Percentiles rank a stretch among this genome's conserved stretches.
These are phyloP conservation scores for Neonectria faginata DNA, from an alignment of 2,329 filamentous ascomycete genomes.

Conservation along the genomic window DNA sequence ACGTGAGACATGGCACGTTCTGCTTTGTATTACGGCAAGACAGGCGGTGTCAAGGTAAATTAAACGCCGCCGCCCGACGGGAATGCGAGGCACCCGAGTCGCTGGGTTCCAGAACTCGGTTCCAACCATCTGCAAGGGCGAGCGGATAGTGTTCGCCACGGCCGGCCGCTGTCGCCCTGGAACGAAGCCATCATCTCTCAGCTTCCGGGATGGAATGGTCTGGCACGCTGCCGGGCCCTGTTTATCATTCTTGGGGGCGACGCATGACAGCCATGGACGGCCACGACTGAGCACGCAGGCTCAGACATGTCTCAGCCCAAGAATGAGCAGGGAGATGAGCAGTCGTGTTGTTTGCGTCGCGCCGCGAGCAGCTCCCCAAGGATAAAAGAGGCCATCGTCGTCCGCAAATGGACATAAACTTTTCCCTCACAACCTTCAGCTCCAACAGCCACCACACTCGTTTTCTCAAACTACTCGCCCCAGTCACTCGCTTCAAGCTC, in stretches of 20 bases:
- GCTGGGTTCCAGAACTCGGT: neutral
- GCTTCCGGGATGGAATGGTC: conserved; percentile 11
- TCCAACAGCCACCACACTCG: conserved; percentile 20
- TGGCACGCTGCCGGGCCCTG: neutral
- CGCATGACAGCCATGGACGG: neutral
- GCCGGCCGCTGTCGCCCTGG: conserved; percentile 8
- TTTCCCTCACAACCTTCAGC: conserved; percentile 23
- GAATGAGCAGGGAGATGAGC: conserved; percentile 17
- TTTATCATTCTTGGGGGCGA: conserved; percentile 16
- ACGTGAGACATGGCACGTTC: neutral
- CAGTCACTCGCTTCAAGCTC: conserved; percentile 44
- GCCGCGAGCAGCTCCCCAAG: conserved; percentile 14
- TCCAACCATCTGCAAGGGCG: conserved; percentile 1
- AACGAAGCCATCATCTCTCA: conserved; percentile 17
- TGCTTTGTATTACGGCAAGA: neutral
- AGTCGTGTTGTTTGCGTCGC: neutral
- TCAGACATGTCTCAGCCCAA: conserved; percentile 12
- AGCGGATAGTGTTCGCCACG: neutral
- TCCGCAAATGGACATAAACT: conserved; percentile 4
- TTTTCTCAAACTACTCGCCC: conserved; percentile 36
- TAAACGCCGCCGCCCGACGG: neutral
- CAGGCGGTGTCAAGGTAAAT: neutral
- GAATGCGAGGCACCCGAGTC: conserved; percentile 9
- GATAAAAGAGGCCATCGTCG: conserved; percentile 41
- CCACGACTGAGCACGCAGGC: neutral